Conservation (phyloP, 2,329 filamentous ascomycete species). For the Colletotrichum noveboracense region DNA sequence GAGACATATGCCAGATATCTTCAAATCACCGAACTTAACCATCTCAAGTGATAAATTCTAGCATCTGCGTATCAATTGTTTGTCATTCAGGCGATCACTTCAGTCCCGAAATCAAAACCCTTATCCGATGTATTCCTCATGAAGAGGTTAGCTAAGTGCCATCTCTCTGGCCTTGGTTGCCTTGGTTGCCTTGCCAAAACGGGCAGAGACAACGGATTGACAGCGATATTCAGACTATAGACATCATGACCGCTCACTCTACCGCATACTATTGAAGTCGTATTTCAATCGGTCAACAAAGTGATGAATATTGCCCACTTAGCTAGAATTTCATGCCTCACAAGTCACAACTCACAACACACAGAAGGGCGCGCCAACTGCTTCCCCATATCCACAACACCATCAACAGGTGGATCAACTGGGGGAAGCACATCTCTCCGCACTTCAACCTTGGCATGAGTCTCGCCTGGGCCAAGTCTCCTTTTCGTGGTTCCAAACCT, state of each 20-base stretch:
- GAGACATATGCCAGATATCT: fast-evolving
- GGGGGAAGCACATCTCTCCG: background rate
- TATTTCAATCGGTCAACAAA: too few species aligned
- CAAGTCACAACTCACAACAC: background rate
- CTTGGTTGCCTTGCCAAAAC: too few species aligned
- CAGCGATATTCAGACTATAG: background rate
- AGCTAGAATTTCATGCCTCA: background rate
- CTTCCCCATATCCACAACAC: background rate
- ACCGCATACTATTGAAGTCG: background rate
- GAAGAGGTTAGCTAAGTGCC: too few species aligned
- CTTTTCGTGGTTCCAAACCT: background rate
- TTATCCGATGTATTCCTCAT: too few species aligned
- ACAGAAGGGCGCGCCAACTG: background rate
- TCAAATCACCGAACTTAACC: too few species aligned
- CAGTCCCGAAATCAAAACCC: too few species aligned
- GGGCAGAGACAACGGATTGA: too few species aligned
- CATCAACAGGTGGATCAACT: background rate
- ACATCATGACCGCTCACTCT: background rate
- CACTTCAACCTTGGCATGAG: background rate
- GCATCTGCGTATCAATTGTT: too few species aligned
- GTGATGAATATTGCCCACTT: background rate
- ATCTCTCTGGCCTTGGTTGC: too few species aligned
- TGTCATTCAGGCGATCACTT: too few species aligned
- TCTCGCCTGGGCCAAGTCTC: background rate
- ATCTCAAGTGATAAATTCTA: too few species aligned